Evolutionary conservation across 352 stramenopile species (phyloP).

Genomic region (Ophiocytium majus): DNA sequence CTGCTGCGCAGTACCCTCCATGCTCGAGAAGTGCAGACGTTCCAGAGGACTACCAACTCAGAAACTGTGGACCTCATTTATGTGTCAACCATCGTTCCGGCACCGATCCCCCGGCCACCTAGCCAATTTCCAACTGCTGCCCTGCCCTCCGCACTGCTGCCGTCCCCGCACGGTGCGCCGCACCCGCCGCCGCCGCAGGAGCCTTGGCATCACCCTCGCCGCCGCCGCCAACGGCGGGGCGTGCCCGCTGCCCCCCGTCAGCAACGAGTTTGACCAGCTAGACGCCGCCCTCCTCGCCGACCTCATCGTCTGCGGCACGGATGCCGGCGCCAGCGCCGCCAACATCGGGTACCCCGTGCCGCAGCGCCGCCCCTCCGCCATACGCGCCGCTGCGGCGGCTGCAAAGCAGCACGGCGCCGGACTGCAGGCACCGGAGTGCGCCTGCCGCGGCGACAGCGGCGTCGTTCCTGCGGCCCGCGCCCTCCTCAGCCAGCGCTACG

Average conservation of each 20-base stretch:
- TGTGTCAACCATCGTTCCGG: too few relatives aligned
- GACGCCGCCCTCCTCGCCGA: background rate
- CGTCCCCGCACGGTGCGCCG: too few relatives aligned
- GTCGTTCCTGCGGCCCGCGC: background rate
- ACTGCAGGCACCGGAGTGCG: too few relatives aligned
- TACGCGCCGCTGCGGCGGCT: background rate
- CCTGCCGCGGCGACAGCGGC: background rate
- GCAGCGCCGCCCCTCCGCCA: too few relatives aligned
- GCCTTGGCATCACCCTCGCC: background rate
- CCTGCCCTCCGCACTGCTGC: too few relatives aligned
- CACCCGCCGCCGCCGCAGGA: too few relatives aligned
- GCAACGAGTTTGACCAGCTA: conserved; percentile 19
- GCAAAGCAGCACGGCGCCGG: background rate
- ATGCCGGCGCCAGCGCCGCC: background rate
- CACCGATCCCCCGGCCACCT: too few relatives aligned
- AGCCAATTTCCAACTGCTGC: too few relatives aligned
- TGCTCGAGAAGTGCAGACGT: too few relatives aligned
- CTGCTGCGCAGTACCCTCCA: too few relatives aligned
- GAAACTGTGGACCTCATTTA: too few relatives aligned
- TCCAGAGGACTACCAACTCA: too few relatives aligned
- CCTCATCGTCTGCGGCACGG: background rate
- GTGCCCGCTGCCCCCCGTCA: background rate
- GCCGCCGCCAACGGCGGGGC: background rate
- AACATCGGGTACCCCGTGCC: background rate
- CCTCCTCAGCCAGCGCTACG: background rate